A percentile compares a stretch with the other conserved stretches of the same genome.
phyloP scores from a whole-genome alignment of 305 asterid species.

The Fraxinus paxiana region DNA sequence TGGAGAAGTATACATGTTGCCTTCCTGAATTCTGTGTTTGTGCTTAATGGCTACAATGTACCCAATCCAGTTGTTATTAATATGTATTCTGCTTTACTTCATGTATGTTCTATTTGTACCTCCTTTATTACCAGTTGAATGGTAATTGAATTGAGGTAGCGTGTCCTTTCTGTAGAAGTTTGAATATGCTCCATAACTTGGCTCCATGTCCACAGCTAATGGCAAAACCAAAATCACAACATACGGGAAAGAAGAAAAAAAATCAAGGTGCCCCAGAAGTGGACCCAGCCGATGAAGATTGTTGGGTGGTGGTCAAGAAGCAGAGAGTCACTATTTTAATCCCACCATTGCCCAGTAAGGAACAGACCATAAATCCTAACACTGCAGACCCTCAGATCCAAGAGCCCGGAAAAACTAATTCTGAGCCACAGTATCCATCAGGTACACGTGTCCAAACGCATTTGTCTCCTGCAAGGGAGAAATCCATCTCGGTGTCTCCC shows the following conservation, averaged over 20 bases:
- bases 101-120: not conserved
- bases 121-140: not conserved
- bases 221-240: slow-evolving; percentile 54
- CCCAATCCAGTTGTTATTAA: not conserved
- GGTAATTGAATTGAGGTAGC: not conserved
- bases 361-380: slow-evolving; percentile 26
- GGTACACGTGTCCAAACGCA: slow-evolving; percentile 27
- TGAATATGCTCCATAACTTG: not conserved
- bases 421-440: slow-evolving; percentile 25
- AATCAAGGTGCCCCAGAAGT: slow-evolving; percentile 25
- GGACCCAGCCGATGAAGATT: slow-evolving; percentile 38
- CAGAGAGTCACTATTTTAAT: slow-evolving; percentile 71
- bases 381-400: slow-evolving; percentile 33
- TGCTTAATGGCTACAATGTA: not conserved
- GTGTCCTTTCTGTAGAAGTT: slow-evolving; percentile 2
- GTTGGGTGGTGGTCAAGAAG: slow-evolving; percentile 76
- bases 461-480: slow-evolving; percentile 40
- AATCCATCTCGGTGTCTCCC: slow-evolving; percentile 34
- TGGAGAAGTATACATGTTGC: not conserved
- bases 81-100: not conserved
- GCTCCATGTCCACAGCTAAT: slow-evolving; percentile 28
- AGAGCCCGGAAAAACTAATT: slow-evolving; percentile 29
- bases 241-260: slow-evolving; percentile 38
- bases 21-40: not conserved
- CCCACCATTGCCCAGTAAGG: slow-evolving; percentile 59